Base-by-base conservation (phyloP, 208 protist genomes). In the Trypanosoma grayi region DNA sequence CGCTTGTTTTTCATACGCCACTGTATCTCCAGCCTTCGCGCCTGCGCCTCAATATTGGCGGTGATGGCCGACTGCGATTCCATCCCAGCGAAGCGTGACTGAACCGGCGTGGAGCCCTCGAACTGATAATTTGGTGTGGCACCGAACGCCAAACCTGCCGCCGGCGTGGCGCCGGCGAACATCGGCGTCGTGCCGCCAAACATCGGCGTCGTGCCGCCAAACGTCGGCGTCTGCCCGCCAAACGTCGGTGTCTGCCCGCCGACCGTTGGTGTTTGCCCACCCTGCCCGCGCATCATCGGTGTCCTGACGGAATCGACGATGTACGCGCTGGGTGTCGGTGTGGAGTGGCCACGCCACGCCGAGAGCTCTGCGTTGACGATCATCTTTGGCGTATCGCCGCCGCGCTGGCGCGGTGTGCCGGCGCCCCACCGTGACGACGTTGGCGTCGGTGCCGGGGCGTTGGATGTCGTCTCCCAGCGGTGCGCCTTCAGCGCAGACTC, bases 81-180 rank as follows among this genome's bases (percentile, higher is more conserved):
- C 14, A 48, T 65, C 0, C 50, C 60, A 22, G 75, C 83, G 57
- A 92, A 94, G 65, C 79, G 72, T 24, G 88, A 92, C 60, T 94
- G 88, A 59, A 91, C 69, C 5, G 88, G 88, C 13, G 88, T 94
- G 30, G 71, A 76, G 16, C 85, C 85, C 53, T 91, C 88, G 62
- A 89, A 92, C 59, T 92, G 85, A 62, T 91, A 91, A 57, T 90
- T 92, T n/a, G 88, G 88, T n/a, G 88, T 94, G 11, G 67, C 55
- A 16, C 76, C 88, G 51, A 91, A 75, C 5, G 64, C 62, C 60
- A 73, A 60, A 14, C 73, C 78, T 10, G 73, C 64, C 9, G 61
- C 68, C 8, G 75, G 78, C 24, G 76, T 75, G 9, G 68, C 47
- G 1, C 70, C 70, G 22, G 18, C 59, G 48, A 73, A 72, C 66